A percentile compares a stretch with the other conserved stretches of the same genome.
These are phyloP conservation scores for Bretschneidera sinensis DNA, from an alignment of 345 rosid genomes.

Conservation along the genomic window DNA sequence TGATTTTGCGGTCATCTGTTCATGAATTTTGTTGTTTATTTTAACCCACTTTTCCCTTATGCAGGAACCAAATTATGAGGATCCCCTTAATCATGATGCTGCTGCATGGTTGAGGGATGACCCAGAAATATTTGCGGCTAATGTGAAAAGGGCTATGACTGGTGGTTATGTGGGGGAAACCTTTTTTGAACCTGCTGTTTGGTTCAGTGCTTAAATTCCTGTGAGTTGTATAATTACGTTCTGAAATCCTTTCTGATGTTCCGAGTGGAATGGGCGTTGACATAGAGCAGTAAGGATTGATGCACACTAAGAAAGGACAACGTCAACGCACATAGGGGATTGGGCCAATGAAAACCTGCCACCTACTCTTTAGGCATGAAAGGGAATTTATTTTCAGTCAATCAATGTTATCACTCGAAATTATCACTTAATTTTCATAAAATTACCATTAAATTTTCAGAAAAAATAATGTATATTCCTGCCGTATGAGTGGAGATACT, in stretches of 20 bases:
- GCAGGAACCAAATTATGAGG: constrained; percentile 91
- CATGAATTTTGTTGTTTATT: background rate
- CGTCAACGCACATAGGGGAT: too few relatives aligned
- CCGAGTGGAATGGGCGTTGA: constrained; percentile 12
- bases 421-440: too few relatives aligned
- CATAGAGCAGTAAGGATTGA: constrained; percentile 4
- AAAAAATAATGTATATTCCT: too few relatives aligned
- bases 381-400: too few relatives aligned
- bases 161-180: constrained; percentile 82
- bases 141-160: constrained; percentile 67
- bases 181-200: constrained; percentile 37
- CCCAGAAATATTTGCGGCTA: constrained; percentile 63
- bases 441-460: too few relatives aligned
- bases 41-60: background rate
- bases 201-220: constrained; percentile 19
- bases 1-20: constrained; percentile 3
- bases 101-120: constrained; percentile 84
- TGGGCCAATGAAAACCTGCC: too few relatives aligned
- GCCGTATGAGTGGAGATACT: too few relatives aligned
- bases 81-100: constrained; percentile 93
- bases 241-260: constrained; percentile 13
- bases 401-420: too few relatives aligned
- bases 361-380: too few relatives aligned
- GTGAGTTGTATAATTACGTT: constrained; percentile 24
- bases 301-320: too few relatives aligned